phyloP scores from a whole-genome alignment of 2,329 filamentous ascomycete species.

The Colletotrichum echinochloae region DNA sequence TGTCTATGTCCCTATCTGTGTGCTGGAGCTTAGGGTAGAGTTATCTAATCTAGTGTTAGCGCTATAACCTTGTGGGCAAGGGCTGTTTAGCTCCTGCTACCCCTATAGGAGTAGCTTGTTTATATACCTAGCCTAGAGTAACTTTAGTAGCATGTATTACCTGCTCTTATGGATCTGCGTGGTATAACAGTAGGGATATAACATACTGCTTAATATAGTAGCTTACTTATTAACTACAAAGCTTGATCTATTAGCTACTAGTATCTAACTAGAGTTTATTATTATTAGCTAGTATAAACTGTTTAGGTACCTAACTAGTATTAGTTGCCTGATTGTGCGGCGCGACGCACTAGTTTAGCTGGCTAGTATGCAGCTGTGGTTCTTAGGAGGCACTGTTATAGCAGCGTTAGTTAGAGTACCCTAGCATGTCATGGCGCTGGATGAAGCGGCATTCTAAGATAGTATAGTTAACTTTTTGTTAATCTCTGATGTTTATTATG shows the following conservation, averaged over 20 bases:
- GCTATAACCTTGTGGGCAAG: conserved; percentile 40
- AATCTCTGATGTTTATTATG: conserved; percentile 53
- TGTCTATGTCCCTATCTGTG: conserved; percentile 47
- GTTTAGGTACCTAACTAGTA: conserved; percentile 56
- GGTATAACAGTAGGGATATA: conserved; percentile 53
- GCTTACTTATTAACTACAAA: conserved; percentile 53
- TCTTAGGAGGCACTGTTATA: conserved; percentile 53
- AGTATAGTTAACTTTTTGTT: conserved; percentile 55
- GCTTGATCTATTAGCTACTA: conserved; percentile 48
- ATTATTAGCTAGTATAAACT: conserved; percentile 57
- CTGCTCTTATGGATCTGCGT: conserved; percentile 51
- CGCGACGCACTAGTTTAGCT: conserved; percentile 49
- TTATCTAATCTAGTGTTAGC: conserved; percentile 43
- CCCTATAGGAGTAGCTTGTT: conserved; percentile 50
- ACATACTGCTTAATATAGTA: conserved; percentile 55
- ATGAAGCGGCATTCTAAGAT: conserved; percentile 53
- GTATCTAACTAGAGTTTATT: conserved; percentile 53
- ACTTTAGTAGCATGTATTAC: conserved; percentile 58
- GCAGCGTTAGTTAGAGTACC: conserved; percentile 48
- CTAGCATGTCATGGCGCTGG: conserved; percentile 48
- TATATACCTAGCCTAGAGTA: conserved; percentile 60
- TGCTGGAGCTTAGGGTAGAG: conserved; percentile 48
- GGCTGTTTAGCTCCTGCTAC: conserved; percentile 9
- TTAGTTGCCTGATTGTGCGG: conserved; percentile 54
- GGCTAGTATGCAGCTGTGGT: conserved; percentile 51